Conservation (phyloP, 225 moss, liverwort and hornwort genomes). For the Takakia lepidozioides region DNA sequence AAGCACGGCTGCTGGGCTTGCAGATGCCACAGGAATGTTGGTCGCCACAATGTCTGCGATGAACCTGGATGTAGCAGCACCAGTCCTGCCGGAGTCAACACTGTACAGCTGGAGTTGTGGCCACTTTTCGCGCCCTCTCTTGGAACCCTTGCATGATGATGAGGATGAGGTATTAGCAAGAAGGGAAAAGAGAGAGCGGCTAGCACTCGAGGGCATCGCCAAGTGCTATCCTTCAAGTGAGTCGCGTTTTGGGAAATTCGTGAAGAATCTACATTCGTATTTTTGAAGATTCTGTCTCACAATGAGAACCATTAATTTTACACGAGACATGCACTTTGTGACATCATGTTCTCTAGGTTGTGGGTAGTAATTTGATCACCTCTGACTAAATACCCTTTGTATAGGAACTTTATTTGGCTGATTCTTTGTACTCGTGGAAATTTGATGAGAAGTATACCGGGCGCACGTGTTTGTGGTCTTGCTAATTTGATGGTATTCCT, state of each 20-base stretch:
- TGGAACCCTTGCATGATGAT: conserved; percentile 66
- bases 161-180: conserved; percentile 78
- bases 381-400: no score
- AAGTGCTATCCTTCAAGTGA: conserved; percentile 86
- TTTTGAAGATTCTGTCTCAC: no score
- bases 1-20: conserved; percentile 40
- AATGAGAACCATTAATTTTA: no score
- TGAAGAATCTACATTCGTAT: conserved; percentile 7
- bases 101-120: conserved; percentile 90
- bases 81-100: conserved; percentile 46
- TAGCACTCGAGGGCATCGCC: conserved; percentile 67
- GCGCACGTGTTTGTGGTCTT: no score
- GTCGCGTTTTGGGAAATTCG: conserved; percentile 23
- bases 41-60: conserved; percentile 50
- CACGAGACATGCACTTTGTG: no score
- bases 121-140: conserved; percentile 83
- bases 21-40: conserved; percentile 51
- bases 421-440: no score
- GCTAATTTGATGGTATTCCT: no score
- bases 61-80: conserved; percentile 42
- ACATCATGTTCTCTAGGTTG: no score
- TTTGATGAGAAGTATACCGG: no score
- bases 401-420: no score
- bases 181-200: conserved; percentile 67
- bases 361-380: no score